phyloP scores from a whole-genome alignment of 2,329 filamentous ascomycete genomes.

The Epicoccum sorghinum region DNA sequence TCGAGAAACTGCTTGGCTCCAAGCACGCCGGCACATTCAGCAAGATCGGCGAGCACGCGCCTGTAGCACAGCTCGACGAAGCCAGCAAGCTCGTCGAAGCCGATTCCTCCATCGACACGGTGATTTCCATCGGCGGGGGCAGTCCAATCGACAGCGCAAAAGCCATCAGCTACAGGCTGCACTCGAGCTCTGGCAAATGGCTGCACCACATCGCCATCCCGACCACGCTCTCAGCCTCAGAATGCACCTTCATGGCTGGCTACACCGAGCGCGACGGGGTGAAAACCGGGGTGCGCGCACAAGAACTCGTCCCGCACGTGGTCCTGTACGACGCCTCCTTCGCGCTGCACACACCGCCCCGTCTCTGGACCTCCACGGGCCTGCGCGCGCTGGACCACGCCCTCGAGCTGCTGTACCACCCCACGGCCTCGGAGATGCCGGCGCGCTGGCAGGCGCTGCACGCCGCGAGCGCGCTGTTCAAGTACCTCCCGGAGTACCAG shows the following conservation, averaged over 20 bases:
- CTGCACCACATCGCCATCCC: constrained; percentile 49
- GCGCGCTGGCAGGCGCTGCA: constrained; percentile 53
- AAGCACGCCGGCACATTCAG: constrained; percentile 61
- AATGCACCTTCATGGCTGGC: constrained; percentile 60
- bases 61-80: constrained; percentile 60
- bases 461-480: constrained; percentile 56
- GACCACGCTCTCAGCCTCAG: constrained; percentile 56
- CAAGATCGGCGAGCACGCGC: constrained; percentile 62
- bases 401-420: constrained; percentile 61
- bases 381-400: constrained; percentile 63
- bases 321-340: constrained; percentile 62
- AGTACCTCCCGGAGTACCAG: constrained; percentile 56
- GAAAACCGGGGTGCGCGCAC: constrained; percentile 56
- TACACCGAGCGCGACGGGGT: constrained; percentile 58
- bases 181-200: constrained; percentile 43
- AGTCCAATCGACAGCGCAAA: constrained; percentile 59
- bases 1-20: constrained; percentile 56
- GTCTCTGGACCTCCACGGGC: constrained; percentile 59
- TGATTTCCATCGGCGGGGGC: constrained; percentile 62
- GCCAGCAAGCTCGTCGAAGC: constrained; percentile 55
- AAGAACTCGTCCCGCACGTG: constrained; percentile 53
- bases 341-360: constrained; percentile 57
- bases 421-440: constrained; percentile 58
- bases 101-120: constrained; percentile 58
- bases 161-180: constrained; percentile 44